Evolutionary conservation across 1,139 yeast genomes (phyloP).

Genomic region (Taiozyma sp.): DNA sequence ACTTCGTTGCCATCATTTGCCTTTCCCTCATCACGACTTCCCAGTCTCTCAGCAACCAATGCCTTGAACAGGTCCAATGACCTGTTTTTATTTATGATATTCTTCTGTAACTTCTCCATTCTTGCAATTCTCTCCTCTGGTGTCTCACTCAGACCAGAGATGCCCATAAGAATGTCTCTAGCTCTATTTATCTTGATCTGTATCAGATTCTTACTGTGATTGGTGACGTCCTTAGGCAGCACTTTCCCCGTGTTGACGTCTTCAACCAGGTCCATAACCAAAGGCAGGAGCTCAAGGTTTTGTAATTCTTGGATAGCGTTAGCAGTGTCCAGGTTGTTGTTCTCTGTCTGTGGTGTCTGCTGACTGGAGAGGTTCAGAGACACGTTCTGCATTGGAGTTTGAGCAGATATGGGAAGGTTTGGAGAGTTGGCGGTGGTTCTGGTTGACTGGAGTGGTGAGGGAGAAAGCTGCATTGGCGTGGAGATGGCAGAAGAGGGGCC

Average conservation of each 20-base stretch:
- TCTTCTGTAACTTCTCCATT: constrained; percentile 14
- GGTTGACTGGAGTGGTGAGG: not conserved
- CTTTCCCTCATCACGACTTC: not conserved
- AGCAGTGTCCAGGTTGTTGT: not conserved
- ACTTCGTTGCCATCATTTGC: not conserved
- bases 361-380: not conserved
- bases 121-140: constrained; percentile 18
- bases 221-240: constrained; percentile 22
- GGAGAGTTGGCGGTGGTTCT: not conserved
- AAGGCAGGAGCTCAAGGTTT: constrained; percentile 18
- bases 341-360: not conserved
- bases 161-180: constrained; percentile 13
- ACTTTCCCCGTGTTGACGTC: constrained; percentile 20
- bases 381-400: not conserved
- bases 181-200: constrained; percentile 12
- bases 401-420: not conserved
- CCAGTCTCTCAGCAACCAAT: constrained; percentile 10
- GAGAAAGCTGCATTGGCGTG: not conserved
- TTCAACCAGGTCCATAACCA: constrained; percentile 22
- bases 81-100: constrained; percentile 11
- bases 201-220: constrained; percentile 11
- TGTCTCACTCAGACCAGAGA: constrained; percentile 20
- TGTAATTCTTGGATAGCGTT: constrained; percentile 15
- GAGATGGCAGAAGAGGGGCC: not conserved
- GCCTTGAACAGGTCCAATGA: constrained; percentile 12